phyloP scores from a whole-genome alignment of 2,329 filamentous ascomycete species.

The Ophiobolus disseminans region DNA sequence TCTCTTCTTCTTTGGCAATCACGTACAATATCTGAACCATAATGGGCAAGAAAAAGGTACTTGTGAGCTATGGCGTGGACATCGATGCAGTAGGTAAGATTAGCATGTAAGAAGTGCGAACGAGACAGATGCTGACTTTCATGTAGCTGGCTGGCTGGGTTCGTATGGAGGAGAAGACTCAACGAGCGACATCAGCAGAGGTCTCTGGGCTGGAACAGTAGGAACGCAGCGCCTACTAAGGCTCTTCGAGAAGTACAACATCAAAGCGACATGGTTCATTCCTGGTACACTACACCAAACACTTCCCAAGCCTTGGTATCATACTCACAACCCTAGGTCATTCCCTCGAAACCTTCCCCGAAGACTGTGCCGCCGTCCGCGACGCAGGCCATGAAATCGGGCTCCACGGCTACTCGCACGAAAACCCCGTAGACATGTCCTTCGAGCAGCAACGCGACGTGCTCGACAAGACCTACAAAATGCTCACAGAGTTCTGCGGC shows the following conservation, averaged over 20 bases:
- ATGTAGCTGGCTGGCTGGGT: conserved; percentile 75
- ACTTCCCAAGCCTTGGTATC: too few species aligned
- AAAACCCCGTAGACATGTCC: conserved; percentile 75
- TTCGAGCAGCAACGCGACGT: conserved; percentile 78
- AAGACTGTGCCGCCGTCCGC: conserved; percentile 66
- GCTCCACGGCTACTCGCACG: conserved; percentile 75
- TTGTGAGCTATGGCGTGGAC: conserved; percentile 71
- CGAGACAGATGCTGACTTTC: not conserved
- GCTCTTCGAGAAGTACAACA: conserved; percentile 75
- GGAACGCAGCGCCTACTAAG: conserved; percentile 73
- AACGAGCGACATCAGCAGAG: conserved; percentile 74
- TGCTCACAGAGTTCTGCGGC: conserved; percentile 73
- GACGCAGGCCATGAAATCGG: conserved; percentile 72
- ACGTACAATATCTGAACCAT: too few species aligned
- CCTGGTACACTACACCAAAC: conserved; percentile 64
- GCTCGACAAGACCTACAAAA: conserved; percentile 74
- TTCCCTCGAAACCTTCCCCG: conserved; percentile 70
- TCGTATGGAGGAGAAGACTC: conserved; percentile 77
- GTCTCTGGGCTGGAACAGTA: conserved; percentile 72
- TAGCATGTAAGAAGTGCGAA: conserved; percentile 52
- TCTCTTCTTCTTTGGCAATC: not conserved
- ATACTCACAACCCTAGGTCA: conserved; percentile 62
- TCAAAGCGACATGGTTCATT: conserved; percentile 73
- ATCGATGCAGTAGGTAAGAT: conserved; percentile 61
- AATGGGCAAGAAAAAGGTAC: conserved; percentile 61